Evolutionary conservation across 495 filamentous ascomycete species (phyloP).

Genomic region (Penicillium ucsense): DNA sequence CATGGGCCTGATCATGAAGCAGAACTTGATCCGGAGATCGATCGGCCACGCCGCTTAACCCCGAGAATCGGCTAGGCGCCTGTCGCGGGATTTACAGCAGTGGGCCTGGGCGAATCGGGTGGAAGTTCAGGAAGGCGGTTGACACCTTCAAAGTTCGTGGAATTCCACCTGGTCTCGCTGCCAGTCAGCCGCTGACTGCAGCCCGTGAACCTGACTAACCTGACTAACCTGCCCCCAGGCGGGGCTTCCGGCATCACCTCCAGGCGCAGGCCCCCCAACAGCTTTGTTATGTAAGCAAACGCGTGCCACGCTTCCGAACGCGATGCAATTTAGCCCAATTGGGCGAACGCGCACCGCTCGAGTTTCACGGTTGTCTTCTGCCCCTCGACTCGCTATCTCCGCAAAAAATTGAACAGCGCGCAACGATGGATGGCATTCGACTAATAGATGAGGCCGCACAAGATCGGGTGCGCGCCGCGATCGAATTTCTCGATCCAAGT

Average conservation of each 20-base stretch:
- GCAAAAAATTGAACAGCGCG: conserved; percentile 4
- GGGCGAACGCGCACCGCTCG: conserved; percentile 16
- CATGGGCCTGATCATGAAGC: conserved; percentile 8
- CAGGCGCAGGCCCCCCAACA: too few relatives aligned
- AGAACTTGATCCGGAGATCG: conserved; percentile 14
- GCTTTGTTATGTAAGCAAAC: conserved; percentile 1
- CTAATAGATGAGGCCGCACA: conserved; percentile 74
- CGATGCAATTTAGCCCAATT: conserved; percentile 34
- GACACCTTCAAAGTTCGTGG: too few relatives aligned
- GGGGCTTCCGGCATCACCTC: too few relatives aligned
- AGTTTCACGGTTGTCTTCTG: conserved; percentile 2
- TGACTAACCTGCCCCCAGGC: too few relatives aligned
- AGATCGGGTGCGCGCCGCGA: conserved; percentile 69
- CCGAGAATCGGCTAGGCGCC: conserved; percentile 10
- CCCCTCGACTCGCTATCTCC: conserved; percentile 10
- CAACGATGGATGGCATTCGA: conserved; percentile 59
- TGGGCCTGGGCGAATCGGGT: too few relatives aligned
- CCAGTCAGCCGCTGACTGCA: too few relatives aligned
- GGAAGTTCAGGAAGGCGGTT: too few relatives aligned
- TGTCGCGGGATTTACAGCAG: too few relatives aligned
- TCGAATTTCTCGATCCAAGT: conserved; percentile 84
- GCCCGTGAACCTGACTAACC: too few relatives aligned
- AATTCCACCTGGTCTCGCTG: too few relatives aligned
- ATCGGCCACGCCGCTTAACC: conserved; percentile 17
- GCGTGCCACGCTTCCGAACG: conserved; percentile 11